Evolutionary conservation across 202 grass and related monocot species (phyloP).

Genomic region (Panicum hallii): DNA sequence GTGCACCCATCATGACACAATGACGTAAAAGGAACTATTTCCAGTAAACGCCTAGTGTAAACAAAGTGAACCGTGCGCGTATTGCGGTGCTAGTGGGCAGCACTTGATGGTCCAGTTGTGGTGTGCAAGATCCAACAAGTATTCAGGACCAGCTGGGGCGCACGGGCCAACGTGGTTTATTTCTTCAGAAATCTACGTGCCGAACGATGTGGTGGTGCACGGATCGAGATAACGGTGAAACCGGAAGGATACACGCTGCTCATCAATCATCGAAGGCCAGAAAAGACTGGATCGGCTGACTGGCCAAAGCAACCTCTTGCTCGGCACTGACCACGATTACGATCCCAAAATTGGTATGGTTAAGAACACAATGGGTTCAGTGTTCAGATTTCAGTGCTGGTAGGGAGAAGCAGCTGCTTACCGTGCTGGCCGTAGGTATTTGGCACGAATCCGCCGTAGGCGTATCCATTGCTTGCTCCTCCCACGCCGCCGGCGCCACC

Average conservation of each 20-base stretch:
- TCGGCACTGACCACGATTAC: not conserved
- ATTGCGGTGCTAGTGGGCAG: slow-evolving; percentile 9
- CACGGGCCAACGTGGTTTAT: slow-evolving; percentile 26
- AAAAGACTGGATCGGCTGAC: not conserved
- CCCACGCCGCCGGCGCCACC: not conserved
- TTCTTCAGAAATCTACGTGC: slow-evolving; percentile 16
- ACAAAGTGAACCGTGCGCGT: slow-evolving; percentile 10
- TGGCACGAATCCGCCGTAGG: slow-evolving; percentile 56
- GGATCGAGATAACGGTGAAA: slow-evolving; percentile 37
- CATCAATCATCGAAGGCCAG: not conserved
- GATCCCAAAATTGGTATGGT: not conserved
- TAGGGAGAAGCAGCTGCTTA: slow-evolving; percentile 21
- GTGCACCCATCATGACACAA: slow-evolving; percentile 35
- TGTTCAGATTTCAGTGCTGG: not conserved
- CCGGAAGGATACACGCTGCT: slow-evolving; percentile 26
- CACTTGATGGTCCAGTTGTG: slow-evolving; percentile 31
- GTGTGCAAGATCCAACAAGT: slow-evolving; percentile 57
- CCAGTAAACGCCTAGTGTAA: not conserved
- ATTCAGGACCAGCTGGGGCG: slow-evolving; percentile 33
- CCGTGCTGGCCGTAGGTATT: slow-evolving; percentile 49
- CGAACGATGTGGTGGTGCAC: not conserved
- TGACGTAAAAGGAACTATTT: slow-evolving; percentile 10
- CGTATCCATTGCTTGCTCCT: slow-evolving; percentile 39
- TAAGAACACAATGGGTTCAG: not conserved
- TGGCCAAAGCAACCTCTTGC: not conserved